Percentiles rank a stretch among this genome's conserved stretches.
Conservation (phyloP, 2,329 filamentous ascomycete genomes). For the Allantophomopsis lycopodina region DNA sequence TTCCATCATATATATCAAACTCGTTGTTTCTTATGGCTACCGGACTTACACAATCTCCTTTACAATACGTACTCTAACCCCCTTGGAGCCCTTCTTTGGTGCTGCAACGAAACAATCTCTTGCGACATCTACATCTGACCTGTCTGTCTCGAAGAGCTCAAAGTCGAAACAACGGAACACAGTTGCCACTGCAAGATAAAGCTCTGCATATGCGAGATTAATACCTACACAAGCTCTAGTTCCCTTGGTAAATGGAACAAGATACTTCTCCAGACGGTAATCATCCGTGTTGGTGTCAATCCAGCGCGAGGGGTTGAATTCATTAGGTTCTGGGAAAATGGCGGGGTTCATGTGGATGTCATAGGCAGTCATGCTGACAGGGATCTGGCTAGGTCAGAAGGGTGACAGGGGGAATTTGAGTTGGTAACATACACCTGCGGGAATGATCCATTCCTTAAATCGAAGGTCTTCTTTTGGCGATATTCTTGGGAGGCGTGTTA, state of each 20-base stretch:
- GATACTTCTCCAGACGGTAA: slow-evolving; percentile 3
- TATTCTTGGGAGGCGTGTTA: slow-evolving; percentile 5
- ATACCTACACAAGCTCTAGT: slow-evolving; percentile 5
- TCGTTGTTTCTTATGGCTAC: too few species aligned
- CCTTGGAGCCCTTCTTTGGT: not conserved
- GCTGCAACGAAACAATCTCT: not conserved
- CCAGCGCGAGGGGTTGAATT: slow-evolving; percentile 23
- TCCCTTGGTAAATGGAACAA: slow-evolving; percentile 5
- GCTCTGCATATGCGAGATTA: slow-evolving; percentile 4
- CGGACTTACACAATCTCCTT: too few species aligned
- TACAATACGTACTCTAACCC: not conserved
- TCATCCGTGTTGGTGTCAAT: slow-evolving; percentile 3
- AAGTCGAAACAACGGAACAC: slow-evolving; percentile 3
- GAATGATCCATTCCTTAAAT: slow-evolving; percentile 6
- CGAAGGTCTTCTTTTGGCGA: slow-evolving; percentile 5
- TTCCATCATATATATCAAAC: too few species aligned
- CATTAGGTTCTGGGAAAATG: slow-evolving; percentile 14
- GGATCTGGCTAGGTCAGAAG: slow-evolving; percentile 3
- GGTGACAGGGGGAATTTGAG: not conserved
- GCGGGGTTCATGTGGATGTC: slow-evolving; percentile 14
- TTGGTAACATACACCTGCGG: slow-evolving; percentile 5
- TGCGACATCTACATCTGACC: slow-evolving; percentile 5
- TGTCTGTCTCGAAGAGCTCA: slow-evolving; percentile 6
- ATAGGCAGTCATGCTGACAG: slow-evolving; percentile 5
- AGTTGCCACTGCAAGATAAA: not conserved